These are phyloP conservation scores for Kodamaea lidongshanica DNA, from an alignment of 805 yeast genomes.

Conservation along the genomic window DNA sequence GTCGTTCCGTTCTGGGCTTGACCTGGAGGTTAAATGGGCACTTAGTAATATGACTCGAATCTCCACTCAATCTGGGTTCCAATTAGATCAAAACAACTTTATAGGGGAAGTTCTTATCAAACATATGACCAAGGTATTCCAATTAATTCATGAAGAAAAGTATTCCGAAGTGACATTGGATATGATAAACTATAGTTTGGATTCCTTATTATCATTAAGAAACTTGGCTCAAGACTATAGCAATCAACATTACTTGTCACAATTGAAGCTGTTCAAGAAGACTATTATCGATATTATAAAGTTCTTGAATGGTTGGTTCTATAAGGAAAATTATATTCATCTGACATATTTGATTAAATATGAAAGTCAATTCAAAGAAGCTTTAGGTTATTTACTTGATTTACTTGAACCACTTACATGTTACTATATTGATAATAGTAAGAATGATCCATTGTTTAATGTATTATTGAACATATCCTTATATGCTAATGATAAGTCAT, in stretches of 20 bases:
- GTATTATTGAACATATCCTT: constrained; percentile 47
- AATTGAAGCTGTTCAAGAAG: constrained; percentile 41
- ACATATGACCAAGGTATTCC: constrained; percentile 31
- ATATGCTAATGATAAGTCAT: constrained; percentile 57
- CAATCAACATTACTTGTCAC: constrained; percentile 72
- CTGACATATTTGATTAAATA: constrained; percentile 15
- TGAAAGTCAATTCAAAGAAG: constrained; percentile 45
- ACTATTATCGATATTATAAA: constrained; percentile 42
- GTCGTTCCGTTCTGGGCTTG: constrained; percentile 61
- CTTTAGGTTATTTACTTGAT: constrained; percentile 64
- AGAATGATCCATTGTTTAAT: constrained; percentile 62
- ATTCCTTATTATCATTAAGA: constrained; percentile 62
- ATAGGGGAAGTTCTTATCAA: constrained; percentile 38
- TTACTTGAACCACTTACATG: constrained; percentile 80
- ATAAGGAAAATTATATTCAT: constrained; percentile 12
- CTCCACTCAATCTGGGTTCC: constrained; percentile 18
- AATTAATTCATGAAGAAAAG: constrained; percentile 16
- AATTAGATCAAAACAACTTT: constrained; percentile 36
- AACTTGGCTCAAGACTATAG: constrained; percentile 79
- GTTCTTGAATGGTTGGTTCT: constrained; percentile 31
- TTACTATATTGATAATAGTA: constrained; percentile 67
- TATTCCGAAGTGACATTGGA: constrained; percentile 13
- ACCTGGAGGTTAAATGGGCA: constrained; percentile 68
- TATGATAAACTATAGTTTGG: constrained; percentile 25
- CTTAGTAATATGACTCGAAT: constrained; percentile 47